These are phyloP conservation scores for Exophiala spinifera DNA, from an alignment of 2,329 filamentous ascomycete species.

Conservation along the genomic window DNA sequence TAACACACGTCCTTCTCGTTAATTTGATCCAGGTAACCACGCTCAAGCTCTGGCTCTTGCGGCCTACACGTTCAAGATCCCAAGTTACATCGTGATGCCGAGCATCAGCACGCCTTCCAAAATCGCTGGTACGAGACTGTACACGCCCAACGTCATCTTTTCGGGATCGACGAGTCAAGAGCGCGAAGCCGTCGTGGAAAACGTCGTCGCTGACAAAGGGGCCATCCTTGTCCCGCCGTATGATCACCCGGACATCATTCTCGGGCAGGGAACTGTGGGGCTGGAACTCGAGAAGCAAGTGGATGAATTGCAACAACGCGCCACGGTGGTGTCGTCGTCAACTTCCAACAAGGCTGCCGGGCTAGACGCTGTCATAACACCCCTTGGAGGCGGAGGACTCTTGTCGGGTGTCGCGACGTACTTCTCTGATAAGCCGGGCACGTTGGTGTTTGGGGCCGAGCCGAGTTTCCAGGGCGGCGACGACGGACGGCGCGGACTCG, in stretches of 20 bases:
- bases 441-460: constrained; percentile 81
- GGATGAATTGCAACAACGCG: constrained; percentile 44
- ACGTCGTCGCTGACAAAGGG: constrained; percentile 67
- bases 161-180: constrained; percentile 76
- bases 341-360: too few species aligned
- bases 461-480: constrained; percentile 79
- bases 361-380: constrained; percentile 76
- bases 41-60: constrained; percentile 89
- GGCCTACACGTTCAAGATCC: constrained; percentile 67
- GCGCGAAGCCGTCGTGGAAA: constrained; percentile 71
- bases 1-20: too few species aligned
- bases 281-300: constrained; percentile 79
- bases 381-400: constrained; percentile 85
- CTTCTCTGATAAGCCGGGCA: constrained; percentile 57
- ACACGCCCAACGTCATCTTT: constrained; percentile 77
- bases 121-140: constrained; percentile 74
- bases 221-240: constrained; percentile 84
- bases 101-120: constrained; percentile 79
- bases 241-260: constrained; percentile 85
- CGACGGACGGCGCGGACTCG: constrained; percentile 71
- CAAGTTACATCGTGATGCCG: constrained; percentile 90
- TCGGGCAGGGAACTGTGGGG: constrained; percentile 87
- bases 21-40: constrained; percentile 70
- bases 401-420: constrained; percentile 78
- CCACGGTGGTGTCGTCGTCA: too few species aligned